Conservation (phyloP, 148 eudicot species). For the Rhododendron griersonianum region DNA sequence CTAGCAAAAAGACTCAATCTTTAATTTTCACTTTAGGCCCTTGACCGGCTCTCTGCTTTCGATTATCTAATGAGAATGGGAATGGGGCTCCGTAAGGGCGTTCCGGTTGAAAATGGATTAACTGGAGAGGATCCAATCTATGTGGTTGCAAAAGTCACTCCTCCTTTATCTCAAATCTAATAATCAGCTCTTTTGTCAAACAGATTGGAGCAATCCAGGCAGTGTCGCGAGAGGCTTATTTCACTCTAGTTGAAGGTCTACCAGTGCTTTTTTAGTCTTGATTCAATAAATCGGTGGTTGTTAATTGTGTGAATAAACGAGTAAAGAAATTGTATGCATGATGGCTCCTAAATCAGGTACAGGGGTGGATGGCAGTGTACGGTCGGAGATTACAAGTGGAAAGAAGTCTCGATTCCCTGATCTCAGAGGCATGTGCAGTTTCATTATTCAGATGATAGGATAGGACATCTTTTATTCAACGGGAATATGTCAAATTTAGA, state of each 20-base stretch:
- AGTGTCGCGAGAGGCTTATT: conserved; percentile 81
- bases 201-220: conserved; percentile 95
- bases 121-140: background rate
- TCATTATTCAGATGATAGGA: background rate
- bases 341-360: conserved; percentile 29
- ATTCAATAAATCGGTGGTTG: background rate
- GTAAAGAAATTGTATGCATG: background rate
- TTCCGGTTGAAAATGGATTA: background rate
- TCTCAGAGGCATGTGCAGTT: conserved; percentile 51
- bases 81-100: background rate
- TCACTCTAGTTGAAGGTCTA: conserved; percentile 61
- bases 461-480: background rate
- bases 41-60: no score
- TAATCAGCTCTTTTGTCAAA: background rate
- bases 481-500: background rate
- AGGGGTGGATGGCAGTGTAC: conserved; percentile 33
- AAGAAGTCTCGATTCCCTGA: conserved; percentile 47
- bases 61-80: background rate
- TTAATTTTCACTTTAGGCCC: background rate
- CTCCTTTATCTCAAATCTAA: background rate
- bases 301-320: background rate
- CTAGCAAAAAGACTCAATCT: background rate
- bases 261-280: background rate
- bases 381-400: conserved; percentile 29
- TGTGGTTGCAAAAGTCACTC: background rate